These are phyloP conservation scores for Mortierella sp. DNA, from an alignment of 371 early-diverging fungal species.

Conservation along the genomic window DNA sequence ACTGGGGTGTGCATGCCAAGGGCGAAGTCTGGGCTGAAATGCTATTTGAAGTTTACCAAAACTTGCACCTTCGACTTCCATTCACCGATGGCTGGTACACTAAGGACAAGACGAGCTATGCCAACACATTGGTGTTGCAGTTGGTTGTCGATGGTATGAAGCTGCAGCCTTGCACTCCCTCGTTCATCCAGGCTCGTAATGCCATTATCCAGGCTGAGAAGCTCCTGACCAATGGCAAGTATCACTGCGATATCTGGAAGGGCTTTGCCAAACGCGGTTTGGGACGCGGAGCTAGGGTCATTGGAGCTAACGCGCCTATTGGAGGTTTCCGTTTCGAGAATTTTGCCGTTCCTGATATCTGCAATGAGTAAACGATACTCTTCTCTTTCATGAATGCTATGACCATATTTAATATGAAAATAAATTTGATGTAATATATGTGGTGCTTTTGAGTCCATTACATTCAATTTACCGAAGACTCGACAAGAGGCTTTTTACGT, in stretches of 20 bases:
- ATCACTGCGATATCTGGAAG: conserved; percentile 89
- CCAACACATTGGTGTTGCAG: conserved; percentile 91
- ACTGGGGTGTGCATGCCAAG: conserved; percentile 96
- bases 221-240: conserved; percentile 80
- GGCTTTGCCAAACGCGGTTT: conserved; percentile 96
- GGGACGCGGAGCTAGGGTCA: conserved; percentile 77
- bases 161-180: conserved; percentile 93
- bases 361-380: conserved; percentile 32
- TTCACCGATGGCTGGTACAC: conserved; percentile 73
- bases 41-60: conserved; percentile 91
- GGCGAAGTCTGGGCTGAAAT: conserved; percentile 98
- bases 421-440: background rate
- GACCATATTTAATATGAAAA: conserved; percentile 4
- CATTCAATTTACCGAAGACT: too few relatives aligned
- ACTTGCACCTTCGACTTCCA: conserved; percentile 77
- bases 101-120: conserved; percentile 61
- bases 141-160: conserved; percentile 94
- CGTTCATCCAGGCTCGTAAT: conserved; percentile 92
- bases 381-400: background rate
- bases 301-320: conserved; percentile 73
- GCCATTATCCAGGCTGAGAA: conserved; percentile 92
- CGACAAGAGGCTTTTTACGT: too few relatives aligned
- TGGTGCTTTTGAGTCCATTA: too few relatives aligned
- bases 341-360: conserved; percentile 67
- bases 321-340: conserved; percentile 74